Percentiles rank a stretch among this genome's conserved stretches.
phyloP scores from a whole-genome alignment of 768 basidiomycete genomes.

The Agaricus sinodeliciosus region DNA sequence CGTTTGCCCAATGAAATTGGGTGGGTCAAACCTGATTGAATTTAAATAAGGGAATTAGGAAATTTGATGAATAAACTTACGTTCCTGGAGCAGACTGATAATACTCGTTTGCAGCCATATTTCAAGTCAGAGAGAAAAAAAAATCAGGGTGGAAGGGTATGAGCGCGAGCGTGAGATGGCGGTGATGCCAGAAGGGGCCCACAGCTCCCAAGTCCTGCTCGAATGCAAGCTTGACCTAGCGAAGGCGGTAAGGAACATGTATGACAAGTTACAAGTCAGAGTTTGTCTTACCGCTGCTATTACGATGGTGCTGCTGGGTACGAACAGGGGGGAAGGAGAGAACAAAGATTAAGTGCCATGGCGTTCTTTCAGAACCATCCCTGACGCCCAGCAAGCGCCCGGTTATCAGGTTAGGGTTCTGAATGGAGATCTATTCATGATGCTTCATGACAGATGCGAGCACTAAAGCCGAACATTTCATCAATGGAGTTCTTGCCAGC shows the following conservation, averaged over 20 bases:
- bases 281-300: background rate
- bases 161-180: background rate
- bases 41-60: background rate
- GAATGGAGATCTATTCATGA: background rate
- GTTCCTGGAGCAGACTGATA: constrained; percentile 4
- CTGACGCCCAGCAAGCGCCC: background rate
- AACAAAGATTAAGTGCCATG: background rate
- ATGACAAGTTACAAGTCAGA: background rate
- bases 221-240: background rate
- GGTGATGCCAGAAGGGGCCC: background rate
- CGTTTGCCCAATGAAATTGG: background rate
- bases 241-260: background rate
- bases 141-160: background rate
- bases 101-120: constrained; percentile 3
- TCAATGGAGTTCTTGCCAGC: too few relatives aligned
- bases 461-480: too few relatives aligned
- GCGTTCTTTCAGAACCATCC: background rate
- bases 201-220: background rate
- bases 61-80: background rate
- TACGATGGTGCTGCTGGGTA: background rate
- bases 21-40: background rate
- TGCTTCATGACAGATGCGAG: background rate
- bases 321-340: background rate
- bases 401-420: constrained; percentile 3
- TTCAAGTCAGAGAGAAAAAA: background rate